These are phyloP conservation scores for Neltuma alba DNA, from an alignment of 306 rosid genomes.

Conservation along the genomic window DNA sequence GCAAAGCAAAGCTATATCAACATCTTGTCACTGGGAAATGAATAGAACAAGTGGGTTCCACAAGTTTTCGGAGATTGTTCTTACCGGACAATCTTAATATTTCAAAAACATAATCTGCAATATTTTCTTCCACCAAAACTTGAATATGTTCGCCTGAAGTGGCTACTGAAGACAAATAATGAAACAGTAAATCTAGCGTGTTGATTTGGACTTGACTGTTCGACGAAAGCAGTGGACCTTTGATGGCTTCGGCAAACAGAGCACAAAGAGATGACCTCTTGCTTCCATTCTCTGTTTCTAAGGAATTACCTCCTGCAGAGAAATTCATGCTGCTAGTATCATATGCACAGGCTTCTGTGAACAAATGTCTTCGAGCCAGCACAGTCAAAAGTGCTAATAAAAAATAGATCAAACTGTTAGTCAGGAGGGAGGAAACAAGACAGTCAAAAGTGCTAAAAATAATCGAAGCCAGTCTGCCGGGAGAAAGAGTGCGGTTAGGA, in stretches of 20 bases:
- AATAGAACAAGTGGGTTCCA: neutral
- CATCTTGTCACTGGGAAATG: constrained; percentile 19
- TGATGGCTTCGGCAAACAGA: constrained; percentile 87
- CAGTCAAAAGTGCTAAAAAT: constrained; percentile 4
- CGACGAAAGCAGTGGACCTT: constrained; percentile 88
- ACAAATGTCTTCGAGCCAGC: constrained; percentile 67
- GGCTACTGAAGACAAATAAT: constrained; percentile 68
- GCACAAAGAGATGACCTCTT: constrained; percentile 54
- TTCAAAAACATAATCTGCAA: constrained; percentile 96
- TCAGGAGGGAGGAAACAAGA: constrained; percentile 11
- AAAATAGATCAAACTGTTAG: constrained; percentile 39
- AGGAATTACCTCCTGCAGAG: constrained; percentile 45
- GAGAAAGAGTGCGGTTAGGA: neutral
- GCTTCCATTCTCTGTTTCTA: constrained; percentile 45
- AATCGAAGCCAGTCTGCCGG: neutral
- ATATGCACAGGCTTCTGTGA: constrained; percentile 54
- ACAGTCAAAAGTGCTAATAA: constrained; percentile 76
- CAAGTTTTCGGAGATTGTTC: constrained; percentile 34
- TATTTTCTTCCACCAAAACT: constrained; percentile 81
- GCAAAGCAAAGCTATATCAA: neutral
- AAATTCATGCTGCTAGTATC: constrained; percentile 42
- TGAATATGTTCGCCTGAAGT: constrained; percentile 62
- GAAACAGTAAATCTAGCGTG: constrained; percentile 69
- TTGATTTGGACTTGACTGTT: constrained; percentile 76
- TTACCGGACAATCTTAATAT: constrained; percentile 89